Base-by-base conservation (phyloP, 2,329 filamentous ascomycete genomes). In the Geosmithia morbida region DNA sequence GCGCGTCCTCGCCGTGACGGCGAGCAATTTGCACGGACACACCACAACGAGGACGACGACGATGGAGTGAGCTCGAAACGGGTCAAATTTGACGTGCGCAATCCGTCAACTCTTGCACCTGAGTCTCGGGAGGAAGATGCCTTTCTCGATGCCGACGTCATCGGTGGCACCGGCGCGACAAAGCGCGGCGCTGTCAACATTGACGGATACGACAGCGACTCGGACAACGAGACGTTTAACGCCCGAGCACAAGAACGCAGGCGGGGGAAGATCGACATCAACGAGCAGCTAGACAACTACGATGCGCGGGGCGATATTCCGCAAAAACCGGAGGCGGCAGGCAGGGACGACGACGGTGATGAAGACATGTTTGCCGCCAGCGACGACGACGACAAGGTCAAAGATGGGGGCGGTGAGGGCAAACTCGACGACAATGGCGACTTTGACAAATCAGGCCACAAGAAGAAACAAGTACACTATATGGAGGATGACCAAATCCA, bases 141-240 rank as follows among this genome's bases (percentile, higher is more conserved):
- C 0, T 76, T 90, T 26, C 76, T 98, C 8, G 87, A 94, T 46
- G 87, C 89, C 19, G 92, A 97, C 59, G 89, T 96, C 40, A 96
- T 97, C 53, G 88, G 89, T 16, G 85, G 82, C 2, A 74, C 79
- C 17, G 78, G 78, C 1, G 79, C 81, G 10, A 86, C 87, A 1
- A 95, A 95, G 63, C 86, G 92, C 52, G 90, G 90, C 54, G 92
- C 90, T 0, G 86, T 98, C 48, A 96, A 97, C 58, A 80, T 98
- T 41, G 92, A 97, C 59, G 92, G 92, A 46, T 98, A 97, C 66
- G 90, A 97, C 55, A 92, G 85, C 10, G 92, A 98, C 64, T 94
- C 90, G 2, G 79, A 84, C 46, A 90, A 94, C 53, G 92, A 97
- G 59, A 88, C 85, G 43, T 94, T 95, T 62, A 78, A 92, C 55